Base-by-base conservation (phyloP, 2,329 filamentous ascomycete species). In the Rasamsonia emersonii region DNA sequence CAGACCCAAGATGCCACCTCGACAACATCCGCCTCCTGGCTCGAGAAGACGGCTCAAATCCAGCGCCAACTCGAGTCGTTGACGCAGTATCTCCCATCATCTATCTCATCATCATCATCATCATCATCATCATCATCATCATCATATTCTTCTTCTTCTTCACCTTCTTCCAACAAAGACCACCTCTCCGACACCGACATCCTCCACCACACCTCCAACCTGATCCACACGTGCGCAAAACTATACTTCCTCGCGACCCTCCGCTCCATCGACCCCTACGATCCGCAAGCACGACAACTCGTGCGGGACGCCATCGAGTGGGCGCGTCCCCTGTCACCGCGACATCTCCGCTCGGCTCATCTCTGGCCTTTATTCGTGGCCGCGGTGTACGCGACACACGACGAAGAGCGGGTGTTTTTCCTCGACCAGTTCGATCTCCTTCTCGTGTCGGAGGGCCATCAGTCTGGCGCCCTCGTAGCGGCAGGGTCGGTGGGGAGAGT, bases 171-270 rank as follows among this genome's bases (percentile, higher is more conserved):
- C n/a, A 9, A 18, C 10, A 9, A 3, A 29, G 15, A 17, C 11
- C 26, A 28, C n/a, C 17, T 29, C 24, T 21, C 27, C 9, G 14
- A 33, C 16, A 19, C 27, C n/a, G 14, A 28, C 30, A 35, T 40
- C 17, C 31, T 40, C 13, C 24, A 33, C 6, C 29, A 36, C 24
- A 40, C 35, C 18, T 40, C 37, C 19, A 17, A 20, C n/a, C 32
- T 40, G 20, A 35, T 35, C n/a, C 37, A 34, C 16, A 37, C 35
- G 13, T 24, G 35, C 16, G 31, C 37, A 1, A 37, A 18, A 5
- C 35, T 40, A 15, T 40, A 37, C 35, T 33, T 40, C 18, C 35
- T 37, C 24, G 37, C 37, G n/a, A 40, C 37, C 3, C 21, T 40
- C 5, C 35, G 35, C 18, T 33, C 37, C 9, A 18, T 29, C 9